Base-by-base conservation (phyloP, 345 rosid species). In the Orychophragmus violaceus region DNA sequence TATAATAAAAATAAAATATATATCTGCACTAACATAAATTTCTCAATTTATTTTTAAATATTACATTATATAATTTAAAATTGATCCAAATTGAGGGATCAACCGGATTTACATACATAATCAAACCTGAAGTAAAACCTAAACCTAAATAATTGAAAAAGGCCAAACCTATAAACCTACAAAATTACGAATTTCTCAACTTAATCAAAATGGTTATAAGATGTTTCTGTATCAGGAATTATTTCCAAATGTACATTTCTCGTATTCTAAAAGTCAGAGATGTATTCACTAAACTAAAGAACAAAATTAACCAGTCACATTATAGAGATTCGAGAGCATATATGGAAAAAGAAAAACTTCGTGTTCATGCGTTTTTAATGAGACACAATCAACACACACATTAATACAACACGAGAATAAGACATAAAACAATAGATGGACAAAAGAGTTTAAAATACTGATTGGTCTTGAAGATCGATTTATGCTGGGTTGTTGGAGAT, bases 401-500 rank as follows among this genome's bases (percentile, higher is more conserved):
- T 50, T 23, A 50, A 23, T 24, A 50, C 30, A 13, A 23, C n/a
- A 19, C 23, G 29, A 46, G 29, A 50, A 23, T 50, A 50, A 12
- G 52, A n/a, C n/a, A 46, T 24, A 23, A 23, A 23, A 50, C 55
- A 50, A 23, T 10, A 50, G 10, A 48, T 10, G 28, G 16, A 5
- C 3, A 21, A 24, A 5, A 49, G 3, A 12, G 50, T 8, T 45
- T 45, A 44, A 41, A 22, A 41, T 29, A 11, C n/a, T 12, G 39
- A 35, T 35, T 12, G 3, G 4, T 49, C 30, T 25, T 48, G 62
- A 18, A 59, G 75, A 39, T 56, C 11, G 6, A 36, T n/a, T 18
- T 57, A 39, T 58, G 75, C 64, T 51, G 71, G 69, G 62, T 83
- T 24, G 3, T 80, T 37, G 14, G 55, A 57, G 30, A 48, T 53